A percentile compares a stretch with the other conserved stretches of the same genome.
Conservation (phyloP, 768 basidiomycete species). For the Amanita subjunquillea region DNA sequence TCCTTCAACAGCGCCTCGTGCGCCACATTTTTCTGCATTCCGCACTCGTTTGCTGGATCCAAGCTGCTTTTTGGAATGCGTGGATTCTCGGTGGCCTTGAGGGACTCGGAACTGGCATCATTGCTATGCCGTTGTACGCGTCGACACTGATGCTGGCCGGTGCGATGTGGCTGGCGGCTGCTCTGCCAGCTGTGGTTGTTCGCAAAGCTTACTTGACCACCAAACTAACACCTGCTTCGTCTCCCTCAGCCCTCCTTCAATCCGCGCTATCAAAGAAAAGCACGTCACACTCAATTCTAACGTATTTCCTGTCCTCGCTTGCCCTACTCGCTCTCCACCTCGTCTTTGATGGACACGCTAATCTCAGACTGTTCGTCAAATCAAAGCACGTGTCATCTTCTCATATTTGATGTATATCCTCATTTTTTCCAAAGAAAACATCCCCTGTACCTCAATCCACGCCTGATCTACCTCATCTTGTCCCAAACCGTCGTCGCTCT, state of each 20-base stretch:
- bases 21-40: conserved; percentile 44
- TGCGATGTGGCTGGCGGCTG: conserved; percentile 38
- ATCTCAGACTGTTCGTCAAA: conserved; percentile 49
- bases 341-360: conserved; percentile 27
- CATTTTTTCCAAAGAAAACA: conserved; percentile 42
- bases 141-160: conserved; percentile 30
- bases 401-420: neutral
- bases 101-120: conserved; percentile 17
- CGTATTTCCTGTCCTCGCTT: conserved; percentile 39
- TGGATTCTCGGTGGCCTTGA: conserved; percentile 32
- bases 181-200: conserved; percentile 46
- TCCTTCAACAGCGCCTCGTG: conserved; percentile 51
- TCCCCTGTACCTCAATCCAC: conserved; percentile 64
- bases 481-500: conserved; percentile 39
- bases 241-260: conserved; percentile 39
- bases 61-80: conserved; percentile 27
- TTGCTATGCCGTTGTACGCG: conserved; percentile 31
- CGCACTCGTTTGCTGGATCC: conserved; percentile 33
- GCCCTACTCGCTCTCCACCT: conserved; percentile 33
- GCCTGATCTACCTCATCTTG: conserved; percentile 46
- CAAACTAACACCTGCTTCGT: conserved; percentile 35
- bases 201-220: conserved; percentile 55
- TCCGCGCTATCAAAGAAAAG: conserved; percentile 35
- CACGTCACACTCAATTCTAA: conserved; percentile 31
- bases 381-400: conserved; percentile 37